Conservation (phyloP, 2,329 filamentous ascomycete species). For the Teratosphaeria viscida region DNA sequence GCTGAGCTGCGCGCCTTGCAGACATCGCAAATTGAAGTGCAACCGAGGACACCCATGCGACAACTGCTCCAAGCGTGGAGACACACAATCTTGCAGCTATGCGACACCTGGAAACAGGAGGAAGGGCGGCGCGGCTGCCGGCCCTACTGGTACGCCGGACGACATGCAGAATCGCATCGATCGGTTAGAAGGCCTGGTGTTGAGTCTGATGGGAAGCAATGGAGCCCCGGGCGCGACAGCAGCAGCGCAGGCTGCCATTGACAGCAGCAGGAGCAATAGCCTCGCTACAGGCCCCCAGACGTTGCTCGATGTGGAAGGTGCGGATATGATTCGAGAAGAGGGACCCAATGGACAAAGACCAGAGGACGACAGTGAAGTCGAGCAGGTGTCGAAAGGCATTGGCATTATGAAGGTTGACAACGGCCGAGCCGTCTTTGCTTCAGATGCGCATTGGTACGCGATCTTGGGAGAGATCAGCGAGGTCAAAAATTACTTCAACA, state of each 20-base stretch:
- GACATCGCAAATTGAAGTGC: slow-evolving; percentile 94
- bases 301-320: slow-evolving; percentile 43
- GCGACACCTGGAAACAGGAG: slow-evolving; percentile 59
- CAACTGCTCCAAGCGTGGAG: slow-evolving; percentile 84
- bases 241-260: slow-evolving; percentile 46
- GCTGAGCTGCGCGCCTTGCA: slow-evolving; percentile 81
- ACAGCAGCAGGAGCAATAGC: slow-evolving; percentile 30
- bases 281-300: slow-evolving; percentile 30
- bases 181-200: slow-evolving; percentile 78
- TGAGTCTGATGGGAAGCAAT: slow-evolving; percentile 74
- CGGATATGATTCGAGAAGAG: slow-evolving; percentile 44
- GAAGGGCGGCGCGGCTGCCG: slow-evolving; percentile 42
- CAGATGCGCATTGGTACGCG: slow-evolving; percentile 43
- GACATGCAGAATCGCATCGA: slow-evolving; percentile 99
- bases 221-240: slow-evolving; percentile 45
- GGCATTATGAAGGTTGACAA: slow-evolving; percentile 45
- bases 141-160: slow-evolving; percentile 53
- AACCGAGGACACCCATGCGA: slow-evolving; percentile 85
- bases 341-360: slow-evolving; percentile 16
- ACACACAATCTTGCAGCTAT: slow-evolving; percentile 74
- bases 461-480: slow-evolving; percentile 63
- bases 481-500: slow-evolving; percentile 80
- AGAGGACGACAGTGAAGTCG: slow-evolving; percentile 55
- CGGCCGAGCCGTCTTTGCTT: slow-evolving; percentile 38
- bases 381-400: slow-evolving; percentile 40